Conservation (phyloP, 345 rosid genomes). For the Mallotus nudiflorus region DNA sequence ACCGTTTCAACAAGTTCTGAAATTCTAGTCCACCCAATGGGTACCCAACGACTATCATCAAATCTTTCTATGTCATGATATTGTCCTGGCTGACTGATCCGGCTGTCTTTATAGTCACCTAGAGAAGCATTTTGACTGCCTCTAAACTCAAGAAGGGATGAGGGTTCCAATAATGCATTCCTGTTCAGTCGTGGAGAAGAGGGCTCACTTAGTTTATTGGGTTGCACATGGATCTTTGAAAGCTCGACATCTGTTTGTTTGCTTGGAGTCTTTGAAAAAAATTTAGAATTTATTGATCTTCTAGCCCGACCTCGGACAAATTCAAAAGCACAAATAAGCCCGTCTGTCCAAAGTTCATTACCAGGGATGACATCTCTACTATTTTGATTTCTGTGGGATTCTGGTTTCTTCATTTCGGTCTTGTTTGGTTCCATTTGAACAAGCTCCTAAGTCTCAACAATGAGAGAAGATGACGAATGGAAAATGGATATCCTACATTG, state of each 20-base stretch:
- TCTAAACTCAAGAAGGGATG: slow-evolving; percentile 23
- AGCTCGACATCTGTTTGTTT: slow-evolving; percentile 23
- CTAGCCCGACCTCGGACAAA: slow-evolving; percentile 46
- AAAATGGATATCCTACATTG: no score
- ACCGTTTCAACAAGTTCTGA: slow-evolving; percentile 63
- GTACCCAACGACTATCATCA: slow-evolving; percentile 74
- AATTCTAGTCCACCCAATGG: slow-evolving; percentile 93
- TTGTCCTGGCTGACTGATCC: slow-evolving; percentile 35
- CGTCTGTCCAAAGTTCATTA: slow-evolving; percentile 80
- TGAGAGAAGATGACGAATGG: no score
- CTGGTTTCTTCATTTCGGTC: slow-evolving; percentile 35
- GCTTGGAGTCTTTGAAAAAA: slow-evolving; percentile 26
- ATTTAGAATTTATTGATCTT: slow-evolving; percentile 27
- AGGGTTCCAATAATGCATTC: slow-evolving; percentile 29
- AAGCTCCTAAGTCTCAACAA: no score
- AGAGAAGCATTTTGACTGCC: slow-evolving; percentile 34
- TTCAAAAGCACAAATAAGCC: slow-evolving; percentile 90
- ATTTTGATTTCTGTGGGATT: slow-evolving; percentile 16
- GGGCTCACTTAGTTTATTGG: slow-evolving; percentile 31
- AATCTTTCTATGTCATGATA: slow-evolving; percentile 35
- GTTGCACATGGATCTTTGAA: slow-evolving; percentile 20
- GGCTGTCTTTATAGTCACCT: slow-evolving; percentile 39
- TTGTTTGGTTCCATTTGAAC: slow-evolving; percentile 25
- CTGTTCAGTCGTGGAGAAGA: slow-evolving; percentile 25
- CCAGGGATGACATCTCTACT: slow-evolving; percentile 44